These are phyloP conservation scores for Sparassis latifolia DNA, from an alignment of 1,284 basidiomycete genomes.

Conservation along the genomic window DNA sequence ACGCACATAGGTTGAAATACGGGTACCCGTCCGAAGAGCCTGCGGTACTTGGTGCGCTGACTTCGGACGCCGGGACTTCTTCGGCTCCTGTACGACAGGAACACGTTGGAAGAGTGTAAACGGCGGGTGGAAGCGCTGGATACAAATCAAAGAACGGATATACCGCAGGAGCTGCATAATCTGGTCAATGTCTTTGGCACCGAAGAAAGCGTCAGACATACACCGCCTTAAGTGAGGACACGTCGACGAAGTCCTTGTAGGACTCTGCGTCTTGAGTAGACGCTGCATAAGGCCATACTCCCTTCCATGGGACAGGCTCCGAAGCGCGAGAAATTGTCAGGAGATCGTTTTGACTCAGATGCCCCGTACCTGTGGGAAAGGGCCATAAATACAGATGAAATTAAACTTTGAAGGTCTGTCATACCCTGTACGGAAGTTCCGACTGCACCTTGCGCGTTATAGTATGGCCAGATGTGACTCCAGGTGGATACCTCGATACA, in stretches of 20 bases:
- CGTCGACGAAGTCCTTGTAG: background rate
- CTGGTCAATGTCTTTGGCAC: conserved; percentile 2
- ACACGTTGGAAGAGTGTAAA: background rate
- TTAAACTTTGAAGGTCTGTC: too few relatives aligned
- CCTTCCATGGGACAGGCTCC: conserved; percentile 7
- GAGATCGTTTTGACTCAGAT: too few relatives aligned
- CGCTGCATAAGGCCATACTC: conserved; percentile 13
- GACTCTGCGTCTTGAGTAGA: background rate
- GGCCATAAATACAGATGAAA: too few relatives aligned
- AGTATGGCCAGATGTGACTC: conserved; percentile 4
- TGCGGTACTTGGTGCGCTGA: too few relatives aligned
- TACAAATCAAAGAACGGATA: conserved; percentile 31
- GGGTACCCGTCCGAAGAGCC: too few relatives aligned
- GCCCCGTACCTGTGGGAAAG: too few relatives aligned
- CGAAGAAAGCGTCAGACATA: conserved; percentile 9
- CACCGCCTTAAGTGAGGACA: conserved; percentile 27
- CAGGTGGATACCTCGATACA: background rate
- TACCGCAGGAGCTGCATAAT: conserved; percentile 29
- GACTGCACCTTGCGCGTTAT: background rate
- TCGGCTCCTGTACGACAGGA: too few relatives aligned
- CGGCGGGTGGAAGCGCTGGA: conserved; percentile 5
- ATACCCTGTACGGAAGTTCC: background rate
- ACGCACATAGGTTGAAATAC: too few relatives aligned
- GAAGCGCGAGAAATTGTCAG: too few relatives aligned
- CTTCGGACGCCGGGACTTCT: too few relatives aligned